Percentiles rank a stretch among this genome's conserved stretches.
Conservation (phyloP, 345 rosid species). For the Leavenworthia alabamica region DNA sequence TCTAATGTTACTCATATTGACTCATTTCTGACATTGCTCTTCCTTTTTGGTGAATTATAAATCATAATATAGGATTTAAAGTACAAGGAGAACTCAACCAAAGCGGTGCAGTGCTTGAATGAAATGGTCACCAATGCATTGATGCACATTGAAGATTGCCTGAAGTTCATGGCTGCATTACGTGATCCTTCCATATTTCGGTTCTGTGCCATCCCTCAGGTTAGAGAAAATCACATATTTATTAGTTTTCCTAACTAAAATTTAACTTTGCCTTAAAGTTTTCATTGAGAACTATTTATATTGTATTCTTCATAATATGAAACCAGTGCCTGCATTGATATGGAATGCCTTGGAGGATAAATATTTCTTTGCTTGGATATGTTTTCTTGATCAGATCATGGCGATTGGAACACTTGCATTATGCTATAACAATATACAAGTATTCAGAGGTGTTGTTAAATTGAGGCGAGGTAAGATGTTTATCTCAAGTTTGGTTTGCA, state of each 20-base stretch:
- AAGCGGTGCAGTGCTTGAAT: conserved; percentile 88
- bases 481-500: neutral
- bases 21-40: conserved; percentile 6
- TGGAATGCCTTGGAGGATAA: neutral
- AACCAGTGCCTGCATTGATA: neutral
- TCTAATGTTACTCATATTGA: conserved; percentile 5
- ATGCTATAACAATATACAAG: conserved; percentile 84
- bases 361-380: too few relatives aligned
- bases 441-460: conserved; percentile 92
- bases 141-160: conserved; percentile 67
- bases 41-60: conserved; percentile 1
- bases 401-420: conserved; percentile 92
- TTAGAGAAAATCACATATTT: conserved; percentile 12
- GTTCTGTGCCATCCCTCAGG: conserved; percentile 94
- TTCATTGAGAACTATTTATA: neutral
- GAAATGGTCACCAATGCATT: conserved; percentile 91
- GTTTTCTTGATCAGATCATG: conserved; percentile 59
- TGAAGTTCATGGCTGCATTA: conserved; percentile 61
- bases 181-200: conserved; percentile 70
- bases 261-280: neutral
- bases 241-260: neutral
- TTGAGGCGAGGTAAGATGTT: conserved; percentile 86
- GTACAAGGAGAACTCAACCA: conserved; percentile 64
- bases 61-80: conserved; percentile 60
- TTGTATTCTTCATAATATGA: neutral